Base-by-base conservation (phyloP, 192 early-diverging fungal genomes). In the Pilaira anomala region DNA sequence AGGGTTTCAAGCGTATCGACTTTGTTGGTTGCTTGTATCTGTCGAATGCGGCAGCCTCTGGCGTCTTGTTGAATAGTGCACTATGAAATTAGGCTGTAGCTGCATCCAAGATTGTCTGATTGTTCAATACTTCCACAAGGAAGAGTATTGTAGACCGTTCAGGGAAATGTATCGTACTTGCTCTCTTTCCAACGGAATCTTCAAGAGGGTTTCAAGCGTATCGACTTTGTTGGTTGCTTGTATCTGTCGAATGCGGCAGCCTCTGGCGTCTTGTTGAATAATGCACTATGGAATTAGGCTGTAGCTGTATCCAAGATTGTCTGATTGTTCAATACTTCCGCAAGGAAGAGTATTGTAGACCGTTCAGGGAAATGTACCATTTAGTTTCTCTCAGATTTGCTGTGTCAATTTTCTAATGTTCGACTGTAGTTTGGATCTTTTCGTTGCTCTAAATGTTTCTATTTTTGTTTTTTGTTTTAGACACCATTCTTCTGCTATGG, bases 101-200 rank as follows among this genome's bases (percentile, higher is more conserved):
- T 45, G 14, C 44, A 45, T 45, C 44, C 44, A 16, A 12, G 2
- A 45, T 45, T 45, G 44, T 45, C 44, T 45, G 44, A 45, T 13
- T 45, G 44, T 45, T 45, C 44, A 45, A 45, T 45, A 3, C 44
- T 45, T 45, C 44, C 14, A 0, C 44, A 45, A 45, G 44, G 44
- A 45, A 45, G 44, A 45, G 44, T 45, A 45, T 45, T 45, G 44
- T 45, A 45, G 44, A 45, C 44, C 44, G 44, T 45, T 45, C 44
- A 7, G 44, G 44, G 44, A 45, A 45, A 45, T 45, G 44, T 45
- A 45, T 16, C 44, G 18, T 45, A 33, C 30, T 33, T 33, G 30
- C 30, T 45, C 44, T 45, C 44, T 45, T 45, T 45, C 44, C 44
- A 45, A 45, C 44, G 44, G 44, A 45, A 45, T 45, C 44, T 45